phyloP scores from a whole-genome alignment of 441 rosid genomes.

The Viola pubescens region DNA sequence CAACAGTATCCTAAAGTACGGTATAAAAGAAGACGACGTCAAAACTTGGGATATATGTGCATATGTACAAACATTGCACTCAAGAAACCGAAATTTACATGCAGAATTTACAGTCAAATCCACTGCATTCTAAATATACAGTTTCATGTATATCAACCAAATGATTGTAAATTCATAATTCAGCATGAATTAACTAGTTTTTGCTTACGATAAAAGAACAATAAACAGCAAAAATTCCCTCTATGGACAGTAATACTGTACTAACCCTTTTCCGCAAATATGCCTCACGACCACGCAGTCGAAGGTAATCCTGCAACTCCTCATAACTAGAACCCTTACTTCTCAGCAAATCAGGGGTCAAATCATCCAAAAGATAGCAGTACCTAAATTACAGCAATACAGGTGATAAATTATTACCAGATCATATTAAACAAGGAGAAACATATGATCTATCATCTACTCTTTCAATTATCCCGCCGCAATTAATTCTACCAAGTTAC shows the following conservation, averaged over 20 bases:
- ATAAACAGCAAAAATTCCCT: conserved; percentile 3
- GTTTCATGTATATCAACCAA: no score
- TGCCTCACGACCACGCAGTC: conserved; percentile 79
- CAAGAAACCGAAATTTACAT: no score
- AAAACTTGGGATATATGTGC: neutral
- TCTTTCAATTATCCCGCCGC: neutral
- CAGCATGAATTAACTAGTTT: neutral
- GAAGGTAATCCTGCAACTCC: conserved; percentile 69
- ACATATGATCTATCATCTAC: no score
- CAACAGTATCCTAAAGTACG: conserved; percentile 55
- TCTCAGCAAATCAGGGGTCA: conserved; percentile 64
- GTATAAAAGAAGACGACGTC: conserved; percentile 1
- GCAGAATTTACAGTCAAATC: no score
- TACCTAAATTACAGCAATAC: conserved; percentile 41
- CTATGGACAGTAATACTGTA: conserved; percentile 9
- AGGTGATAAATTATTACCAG: conserved; percentile 8
- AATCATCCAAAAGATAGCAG: conserved; percentile 77
- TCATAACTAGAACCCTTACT: conserved; percentile 63
- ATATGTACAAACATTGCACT: neutral
- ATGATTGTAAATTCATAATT: neutral
- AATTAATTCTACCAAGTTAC: no score
- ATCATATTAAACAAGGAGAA: conserved; percentile 4
- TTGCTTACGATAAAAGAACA: neutral
- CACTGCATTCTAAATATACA: no score
- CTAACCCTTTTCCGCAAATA: conserved; percentile 86